A percentile compares a stretch with the other conserved stretches of the same genome.
phyloP scores from a whole-genome alignment of 1,284 basidiomycete species.

The Clitocybe nebularis region DNA sequence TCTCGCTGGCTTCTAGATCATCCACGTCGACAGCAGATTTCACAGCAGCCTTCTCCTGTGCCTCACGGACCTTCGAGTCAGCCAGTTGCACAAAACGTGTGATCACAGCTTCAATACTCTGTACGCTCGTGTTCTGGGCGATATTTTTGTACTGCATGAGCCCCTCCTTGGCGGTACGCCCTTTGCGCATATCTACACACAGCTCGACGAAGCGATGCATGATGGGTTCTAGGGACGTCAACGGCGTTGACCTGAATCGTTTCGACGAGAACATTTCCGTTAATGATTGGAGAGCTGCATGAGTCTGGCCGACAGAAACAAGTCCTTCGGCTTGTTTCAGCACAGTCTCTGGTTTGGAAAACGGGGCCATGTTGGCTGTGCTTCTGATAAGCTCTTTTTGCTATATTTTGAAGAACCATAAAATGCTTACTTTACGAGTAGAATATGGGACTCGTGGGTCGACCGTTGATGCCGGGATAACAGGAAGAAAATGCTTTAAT shows the following conservation, averaged over 20 bases:
- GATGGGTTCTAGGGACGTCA: conserved; percentile 91
- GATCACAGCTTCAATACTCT: conserved; percentile 91
- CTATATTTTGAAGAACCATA: background rate
- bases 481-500: conserved; percentile 1
- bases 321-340: conserved; percentile 91
- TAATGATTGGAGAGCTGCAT: conserved; percentile 85
- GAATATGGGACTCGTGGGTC: conserved; percentile 16
- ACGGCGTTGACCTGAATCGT: conserved; percentile 89
- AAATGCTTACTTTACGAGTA: conserved; percentile 14
- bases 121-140: conserved; percentile 89
- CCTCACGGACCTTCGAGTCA: conserved; percentile 84
- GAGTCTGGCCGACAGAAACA: conserved; percentile 84
- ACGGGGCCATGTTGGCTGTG: conserved; percentile 69
- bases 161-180: conserved; percentile 91
- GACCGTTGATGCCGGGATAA: conserved; percentile 9
- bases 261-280: conserved; percentile 93
- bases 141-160: conserved; percentile 97
- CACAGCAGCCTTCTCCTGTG: conserved; percentile 81
- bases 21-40: conserved; percentile 76
- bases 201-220: conserved; percentile 93
- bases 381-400: background rate
- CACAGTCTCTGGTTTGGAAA: conserved; percentile 88
- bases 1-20: conserved; percentile 88
- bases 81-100: conserved; percentile 86
- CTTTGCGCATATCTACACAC: conserved; percentile 94